Evolutionary conservation across 2,329 filamentous ascomycete species (phyloP), one percentile per base, ranked within the genome.

Genomic region (Xenosphaeropsis pyriputrescens): DNA sequence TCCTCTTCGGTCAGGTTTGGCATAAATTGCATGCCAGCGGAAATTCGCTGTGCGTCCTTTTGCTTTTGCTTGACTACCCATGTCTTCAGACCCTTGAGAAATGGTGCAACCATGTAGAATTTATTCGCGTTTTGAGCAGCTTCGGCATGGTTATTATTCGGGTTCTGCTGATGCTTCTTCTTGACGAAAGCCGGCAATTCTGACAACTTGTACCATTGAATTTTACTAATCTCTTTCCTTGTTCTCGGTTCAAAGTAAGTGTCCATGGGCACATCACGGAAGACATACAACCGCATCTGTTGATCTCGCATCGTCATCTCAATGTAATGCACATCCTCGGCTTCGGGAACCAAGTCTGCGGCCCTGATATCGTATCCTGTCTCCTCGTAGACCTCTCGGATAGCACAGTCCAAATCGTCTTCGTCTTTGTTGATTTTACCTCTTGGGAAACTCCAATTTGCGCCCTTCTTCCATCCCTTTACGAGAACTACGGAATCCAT

Each of bases 341-440:
- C 71, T 18, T 76, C 69, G 22, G 79, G 74, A 13, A 95, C 77
- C 33, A 96, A 61, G 3, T 83, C 84, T 17, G 88, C 81, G 26
- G 70, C 69, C 22, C 68, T 70, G 37, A 94, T 67, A 55, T 98
- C 85, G 49, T 84, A 85, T 1, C 91, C 91, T 0, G 91, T 98
- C 62, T 98, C 91, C 57, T 98, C 91, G 53, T 88, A 91, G 4
- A 94, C 89, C 54, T 98, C 91, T 37, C 91, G 76, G 37, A 95
- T 72, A 17, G 93, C 91, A 57, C 93, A 98, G 54, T 91, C 86
- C 39, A 96, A 61, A 52, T 98, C 89, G 42, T 84, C 78, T 58
- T 98, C 91, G 51, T 93, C 85, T 60, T 94, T 93, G 65, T 95
- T 95, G 61, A 98, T 96, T 63, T 98, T 98, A 30, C 91, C 93